Evolutionary conservation across 2,329 filamentous ascomycete genomes (phyloP), one percentile per base, ranked within the genome.

Genomic region (Calonectria pseudoreteaudii): DNA sequence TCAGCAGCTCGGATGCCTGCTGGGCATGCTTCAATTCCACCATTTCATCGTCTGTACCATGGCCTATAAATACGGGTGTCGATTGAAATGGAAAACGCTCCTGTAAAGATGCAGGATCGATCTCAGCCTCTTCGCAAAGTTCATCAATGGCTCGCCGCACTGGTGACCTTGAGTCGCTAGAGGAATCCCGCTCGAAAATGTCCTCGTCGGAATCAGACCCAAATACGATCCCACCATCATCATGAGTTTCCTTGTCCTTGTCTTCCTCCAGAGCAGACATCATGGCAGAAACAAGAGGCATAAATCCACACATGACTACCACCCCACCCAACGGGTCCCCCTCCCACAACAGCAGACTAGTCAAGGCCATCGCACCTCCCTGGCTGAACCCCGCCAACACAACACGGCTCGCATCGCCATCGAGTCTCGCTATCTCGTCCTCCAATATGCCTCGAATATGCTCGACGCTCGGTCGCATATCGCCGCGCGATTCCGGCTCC

Each of bases 361-460:
- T 77, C 72, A 91, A 72, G 0, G 84, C 81, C 52, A 86, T 86
- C 3, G 89, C 89, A 75, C 88, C 89, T 0, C 90, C 90, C 75
- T 91, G 89, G 64, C 90, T 91, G 23, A 91, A 79, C 0, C 89
- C 89, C 49, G 87, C 86, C 0, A 91, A 74, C 1, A 89, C 79
- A 0, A 91, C 80, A 52, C 85, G 86, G 16, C 75, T 66, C 0
- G 82, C 75, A 4, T 87, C 85, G 0, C 82, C 82, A 0, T 62
- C 64, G 0, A 90, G 70, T 0, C 78, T n/a, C 1, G 66, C 77
- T 1, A 85, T 81, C 72, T 89, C 88, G 0, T 72, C 52, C 4
- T 71, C 66, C 0, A 90, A 13, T 0, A 89, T 73, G 0, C 38
- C 74, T 49, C 87, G 86, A 0, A 90, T 64, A 69, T 85, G 86